A percentile compares a stretch with the other conserved stretches of the same genome.
phyloP scores from a whole-genome alignment of 2,329 filamentous ascomycete species.

The Colletotrichum sojae region DNA sequence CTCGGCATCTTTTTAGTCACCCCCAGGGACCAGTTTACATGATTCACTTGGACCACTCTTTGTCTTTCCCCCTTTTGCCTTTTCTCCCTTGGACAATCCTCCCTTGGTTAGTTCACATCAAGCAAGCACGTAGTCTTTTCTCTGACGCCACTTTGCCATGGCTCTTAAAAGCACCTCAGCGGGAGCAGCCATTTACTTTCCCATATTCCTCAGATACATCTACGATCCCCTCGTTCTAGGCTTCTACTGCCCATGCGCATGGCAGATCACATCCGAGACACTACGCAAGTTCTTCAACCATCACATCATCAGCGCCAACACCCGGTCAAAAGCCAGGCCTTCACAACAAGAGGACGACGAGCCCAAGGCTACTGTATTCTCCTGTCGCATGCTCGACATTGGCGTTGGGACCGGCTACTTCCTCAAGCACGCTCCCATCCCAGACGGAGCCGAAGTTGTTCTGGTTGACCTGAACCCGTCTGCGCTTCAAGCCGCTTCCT shows the following conservation, averaged over 20 bases:
- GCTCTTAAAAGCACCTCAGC: slow-evolving; percentile 19
- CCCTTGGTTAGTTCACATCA: too few species aligned
- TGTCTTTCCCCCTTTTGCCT: too few species aligned
- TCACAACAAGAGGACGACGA: background rate
- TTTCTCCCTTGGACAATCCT: too few species aligned
- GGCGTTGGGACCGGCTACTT: slow-evolving; percentile 23
- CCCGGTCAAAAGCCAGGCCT: slow-evolving; percentile 49
- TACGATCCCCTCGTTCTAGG: slow-evolving; percentile 52
- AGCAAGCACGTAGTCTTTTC: too few species aligned
- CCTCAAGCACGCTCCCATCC: background rate
- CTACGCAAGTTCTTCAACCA: slow-evolving; percentile 42
- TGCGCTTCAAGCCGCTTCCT: slow-evolving; percentile 15
- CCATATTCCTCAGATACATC: slow-evolving; percentile 32
- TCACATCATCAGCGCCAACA: slow-evolving; percentile 46
- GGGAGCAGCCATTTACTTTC: slow-evolving; percentile 26
- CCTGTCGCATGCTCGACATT: slow-evolving; percentile 22
- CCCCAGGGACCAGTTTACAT: too few species aligned
- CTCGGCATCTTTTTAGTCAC: background rate
- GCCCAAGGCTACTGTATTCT: background rate
- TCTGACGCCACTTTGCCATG: background rate
- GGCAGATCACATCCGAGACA: slow-evolving; percentile 43
- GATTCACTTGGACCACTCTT: too few species aligned
- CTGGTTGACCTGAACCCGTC: slow-evolving; percentile 27
- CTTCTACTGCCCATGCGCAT: slow-evolving; percentile 52
- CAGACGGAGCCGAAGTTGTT: background rate